These are phyloP conservation scores for Sphagnum tenellum DNA, from an alignment of 225 moss, liverwort and hornwort genomes.

Conservation along the genomic window DNA sequence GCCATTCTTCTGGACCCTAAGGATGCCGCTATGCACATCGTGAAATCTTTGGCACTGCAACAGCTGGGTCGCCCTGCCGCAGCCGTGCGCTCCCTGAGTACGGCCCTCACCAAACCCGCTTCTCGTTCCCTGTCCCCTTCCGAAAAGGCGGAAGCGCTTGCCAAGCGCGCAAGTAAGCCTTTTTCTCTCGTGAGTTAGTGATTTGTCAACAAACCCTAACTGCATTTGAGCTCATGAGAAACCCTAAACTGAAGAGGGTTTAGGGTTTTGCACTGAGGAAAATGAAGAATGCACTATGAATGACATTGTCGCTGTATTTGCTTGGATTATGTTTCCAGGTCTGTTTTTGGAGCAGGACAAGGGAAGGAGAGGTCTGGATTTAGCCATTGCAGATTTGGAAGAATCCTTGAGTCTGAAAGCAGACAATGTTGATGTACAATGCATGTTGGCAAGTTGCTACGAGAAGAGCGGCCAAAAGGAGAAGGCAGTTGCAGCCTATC, in stretches of 20 bases:
- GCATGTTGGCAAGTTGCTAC: conserved; percentile 35
- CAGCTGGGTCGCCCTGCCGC: conserved; percentile 25
- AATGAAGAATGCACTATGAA: too few relatives aligned
- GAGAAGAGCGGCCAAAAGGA: conserved; percentile 25
- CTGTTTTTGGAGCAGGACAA: conserved; percentile 26
- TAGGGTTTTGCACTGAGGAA: too few relatives aligned
- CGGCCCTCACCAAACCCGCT: conserved; percentile 20
- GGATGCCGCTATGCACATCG: conserved; percentile 40
- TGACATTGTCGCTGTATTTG: too few relatives aligned
- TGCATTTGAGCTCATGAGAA: too few relatives aligned
- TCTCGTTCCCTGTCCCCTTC: conserved; percentile 12
- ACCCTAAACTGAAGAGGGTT: too few relatives aligned
- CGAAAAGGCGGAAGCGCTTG: conserved; percentile 40
- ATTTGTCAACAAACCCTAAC: too few relatives aligned
- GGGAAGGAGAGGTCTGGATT: conserved; percentile 16
- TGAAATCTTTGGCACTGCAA: conserved; percentile 39
- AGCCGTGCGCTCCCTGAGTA: conserved; percentile 29
- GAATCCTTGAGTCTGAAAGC: conserved; percentile 25
- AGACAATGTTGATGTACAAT: conserved; percentile 18
- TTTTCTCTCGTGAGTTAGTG: too few relatives aligned
- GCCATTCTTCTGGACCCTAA: conserved; percentile 32
- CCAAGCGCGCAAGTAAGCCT: conserved; percentile 14
- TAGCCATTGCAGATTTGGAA: conserved; percentile 28
- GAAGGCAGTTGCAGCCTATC: conserved; percentile 24
- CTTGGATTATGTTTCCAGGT: conserved; percentile 4